Evolutionary conservation across 768 basidiomycete genomes (phyloP), one percentile per base, ranked within the genome.

Genomic region (Naganishia antarctica): DNA sequence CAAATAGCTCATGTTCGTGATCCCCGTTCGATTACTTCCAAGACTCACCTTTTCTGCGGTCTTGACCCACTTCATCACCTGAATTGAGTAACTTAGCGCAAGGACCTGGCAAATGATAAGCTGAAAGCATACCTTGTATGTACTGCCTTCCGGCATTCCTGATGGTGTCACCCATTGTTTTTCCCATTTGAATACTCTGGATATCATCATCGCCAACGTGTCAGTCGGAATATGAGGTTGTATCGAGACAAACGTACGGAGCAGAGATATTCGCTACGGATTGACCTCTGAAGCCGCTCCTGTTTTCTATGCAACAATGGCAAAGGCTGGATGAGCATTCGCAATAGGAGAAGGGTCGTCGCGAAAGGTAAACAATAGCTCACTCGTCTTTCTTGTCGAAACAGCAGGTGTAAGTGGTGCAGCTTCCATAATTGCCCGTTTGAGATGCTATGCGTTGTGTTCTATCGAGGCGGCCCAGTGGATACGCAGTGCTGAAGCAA

Each of bases 71-170:
- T 63, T 63, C 40, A 63, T 23, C 28, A 63, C 50, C 62, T 63
- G 11, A 25, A n/a, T n/a, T n/a, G n/a, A n/a, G n/a, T n/a, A n/a
- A n/a, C n/a, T n/a, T n/a, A n/a, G n/a, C n/a, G n/a, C n/a, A n/a
- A n/a, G n/a, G n/a, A n/a, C n/a, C n/a, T n/a, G n/a, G n/a, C n/a
- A n/a, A n/a, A n/a, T n/a, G n/a, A n/a, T n/a, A n/a, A n/a, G n/a
- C n/a, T n/a, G n/a, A n/a, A n/a, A n/a, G n/a, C n/a, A n/a, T 12
- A 64, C 63, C 57, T 64, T 64, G 63, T 64, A 64, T 7, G 28
- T 26, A 8, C 43, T 46, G 4, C 53, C 63, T 28, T 58, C 32
- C 4, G 63, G 43, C 31, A 58, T 23, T 25, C 63, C 57, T 9
- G 53, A 11, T 13, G 63, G 63, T 0, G 25, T 28, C 13, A 64